These are phyloP conservation scores for Carex parvula DNA, from an alignment of 176 grass and related monocot species.

Conservation along the genomic window DNA sequence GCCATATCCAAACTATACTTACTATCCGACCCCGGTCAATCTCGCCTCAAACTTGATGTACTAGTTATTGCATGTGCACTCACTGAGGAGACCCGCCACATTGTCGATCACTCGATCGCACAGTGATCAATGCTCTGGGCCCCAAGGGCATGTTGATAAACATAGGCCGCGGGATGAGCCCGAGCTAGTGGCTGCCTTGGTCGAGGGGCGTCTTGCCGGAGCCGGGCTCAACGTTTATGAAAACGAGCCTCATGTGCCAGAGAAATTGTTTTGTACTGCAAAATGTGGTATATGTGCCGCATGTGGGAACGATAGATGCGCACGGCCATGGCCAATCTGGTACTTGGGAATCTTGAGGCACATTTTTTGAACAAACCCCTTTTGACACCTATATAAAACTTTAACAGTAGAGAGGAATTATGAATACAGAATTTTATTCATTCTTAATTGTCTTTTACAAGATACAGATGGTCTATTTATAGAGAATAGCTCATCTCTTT, in stretches of 20 bases:
- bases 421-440: too few species aligned
- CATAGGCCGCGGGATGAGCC: conserved; percentile 60
- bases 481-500: too few species aligned
- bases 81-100: conserved; percentile 47
- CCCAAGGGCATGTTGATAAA: conserved; percentile 63
- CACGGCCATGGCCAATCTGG: conserved; percentile 69
- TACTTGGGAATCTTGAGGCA: conserved; percentile 66
- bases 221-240: conserved; percentile 46
- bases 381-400: conserved; percentile 34
- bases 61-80: conserved; percentile 63
- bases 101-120: conserved; percentile 29
- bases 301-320: conserved; percentile 64
- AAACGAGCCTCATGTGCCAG: conserved; percentile 46
- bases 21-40: conserved; percentile 45
- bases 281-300: conserved; percentile 57
- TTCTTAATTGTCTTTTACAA: too few species aligned
- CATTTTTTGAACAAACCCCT: conserved; percentile 50
- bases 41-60: conserved; percentile 62
- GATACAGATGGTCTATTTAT: too few species aligned
- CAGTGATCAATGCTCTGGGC: conserved; percentile 60
- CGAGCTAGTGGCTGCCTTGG: conserved; percentile 54
- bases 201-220: conserved; percentile 42
- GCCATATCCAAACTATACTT: conserved; percentile 54
- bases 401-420: too few species aligned
- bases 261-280: conserved; percentile 50